These are phyloP conservation scores for Avena insularis DNA, from an alignment of 176 grass and related monocot species.

Conservation along the genomic window DNA sequence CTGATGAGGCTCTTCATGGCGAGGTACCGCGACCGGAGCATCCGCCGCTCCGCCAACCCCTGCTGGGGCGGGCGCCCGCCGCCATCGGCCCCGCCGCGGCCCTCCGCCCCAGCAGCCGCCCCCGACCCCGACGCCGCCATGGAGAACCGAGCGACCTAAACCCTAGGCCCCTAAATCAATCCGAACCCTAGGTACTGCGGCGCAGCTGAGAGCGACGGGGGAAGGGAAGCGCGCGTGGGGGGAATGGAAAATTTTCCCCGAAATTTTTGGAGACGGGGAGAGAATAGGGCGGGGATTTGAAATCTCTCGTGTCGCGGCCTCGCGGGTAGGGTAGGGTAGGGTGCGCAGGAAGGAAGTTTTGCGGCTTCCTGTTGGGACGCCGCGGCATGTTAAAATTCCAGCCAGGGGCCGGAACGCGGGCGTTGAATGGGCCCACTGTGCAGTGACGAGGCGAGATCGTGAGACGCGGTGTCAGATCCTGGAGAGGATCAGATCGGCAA, in stretches of 20 bases:
- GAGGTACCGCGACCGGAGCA: constrained; percentile 77
- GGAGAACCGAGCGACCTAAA: background rate
- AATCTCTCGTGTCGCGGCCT: background rate
- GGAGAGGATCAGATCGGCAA: too few species aligned
- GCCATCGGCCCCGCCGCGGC: constrained; percentile 7
- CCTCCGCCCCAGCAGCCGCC: background rate
- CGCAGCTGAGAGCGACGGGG: background rate
- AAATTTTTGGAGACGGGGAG: background rate
- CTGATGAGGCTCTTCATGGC: constrained; percentile 79
- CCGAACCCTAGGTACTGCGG: constrained; percentile 21
- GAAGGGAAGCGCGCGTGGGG: background rate
- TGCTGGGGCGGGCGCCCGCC: constrained; percentile 39
- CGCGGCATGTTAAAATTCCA: too few species aligned
- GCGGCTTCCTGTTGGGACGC: too few species aligned
- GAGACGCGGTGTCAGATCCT: too few species aligned
- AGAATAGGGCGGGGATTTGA: constrained; percentile 29
- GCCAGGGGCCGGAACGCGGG: background rate
- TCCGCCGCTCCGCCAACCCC: constrained; percentile 57
- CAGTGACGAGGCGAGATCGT: background rate
- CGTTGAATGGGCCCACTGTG: background rate
- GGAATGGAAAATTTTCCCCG: background rate
- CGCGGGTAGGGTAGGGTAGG: background rate
- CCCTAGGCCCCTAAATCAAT: constrained; percentile 2
- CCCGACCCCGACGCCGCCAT: constrained; percentile 34
- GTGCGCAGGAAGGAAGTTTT: background rate